Base-by-base conservation (phyloP, 257 asterid species). In the Striga asiatica region DNA sequence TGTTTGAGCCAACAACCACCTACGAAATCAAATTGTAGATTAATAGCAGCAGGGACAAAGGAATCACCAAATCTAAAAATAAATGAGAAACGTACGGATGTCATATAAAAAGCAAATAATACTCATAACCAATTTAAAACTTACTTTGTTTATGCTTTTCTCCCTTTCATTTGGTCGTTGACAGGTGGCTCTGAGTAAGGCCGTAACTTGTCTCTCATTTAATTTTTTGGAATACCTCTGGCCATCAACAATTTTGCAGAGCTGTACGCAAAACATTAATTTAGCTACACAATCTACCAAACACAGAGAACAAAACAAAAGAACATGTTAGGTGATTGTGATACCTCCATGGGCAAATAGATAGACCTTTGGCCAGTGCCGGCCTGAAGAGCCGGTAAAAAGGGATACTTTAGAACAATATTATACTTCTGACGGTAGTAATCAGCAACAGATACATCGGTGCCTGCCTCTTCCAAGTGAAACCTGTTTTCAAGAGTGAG, bases 341-440 rank as follows among this genome's bases (percentile, higher is more conserved):
- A 39, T 56, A 85, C 98, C 96, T 89, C 98, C 92, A 89, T 83
- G 0, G 98, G 98, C 47, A 86, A 62, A 75, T 72, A 80, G 0
- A 57, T 61, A 0, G 96, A 88, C 37, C 60, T 86, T 13, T 84
- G 9, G 45, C 56, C 84, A 56, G 54, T 81, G 6, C 98, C 98
- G 11, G 76, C 64, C 56, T 73, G 81, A 59, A 89, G n/a, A 1
- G 94, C 91, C 16, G 93, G 96, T 63, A 89, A 54, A 28, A 2
- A 9, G 0, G 82, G 79, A 62, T 55, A 60, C 12, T 11, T n/a
- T 0, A 89, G 80, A 1, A 0, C 7, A 37, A 75, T 65, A 0
- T 64, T 56, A 64, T 86, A 83, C 56, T 66, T 71, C 56, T 74
- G 50, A 1, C 4, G 64, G 54, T 79, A 89, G 74, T 86, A 89